These are phyloP conservation scores for Endocladia muricata DNA, from an alignment of 31 red algal genomes.

Conservation along the genomic window DNA sequence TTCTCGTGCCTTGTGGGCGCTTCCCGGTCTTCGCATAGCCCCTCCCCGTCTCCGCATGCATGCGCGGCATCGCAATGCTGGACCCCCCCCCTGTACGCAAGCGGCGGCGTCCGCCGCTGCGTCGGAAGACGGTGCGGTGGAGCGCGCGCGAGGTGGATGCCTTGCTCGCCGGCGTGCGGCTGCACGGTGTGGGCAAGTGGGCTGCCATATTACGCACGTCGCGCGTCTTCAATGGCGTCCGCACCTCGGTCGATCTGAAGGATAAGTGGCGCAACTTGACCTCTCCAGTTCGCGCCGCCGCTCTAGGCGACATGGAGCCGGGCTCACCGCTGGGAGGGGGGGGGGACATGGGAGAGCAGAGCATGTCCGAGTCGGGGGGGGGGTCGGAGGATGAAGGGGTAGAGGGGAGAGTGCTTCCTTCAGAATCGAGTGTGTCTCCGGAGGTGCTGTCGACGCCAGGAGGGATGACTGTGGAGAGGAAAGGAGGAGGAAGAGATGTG, in stretches of 20 bases:
- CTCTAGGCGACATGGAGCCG: conserved; percentile 21
- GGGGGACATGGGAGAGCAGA: not conserved
- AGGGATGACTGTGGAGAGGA: too few species aligned
- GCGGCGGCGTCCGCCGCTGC: conserved; percentile 22
- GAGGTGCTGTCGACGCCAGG: conserved; percentile 3
- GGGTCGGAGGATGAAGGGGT: not conserved
- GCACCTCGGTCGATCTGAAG: conserved; percentile 61
- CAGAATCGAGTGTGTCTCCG: conserved; percentile 17
- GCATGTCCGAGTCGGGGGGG: not conserved
- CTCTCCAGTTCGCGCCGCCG: conserved; percentile 40
- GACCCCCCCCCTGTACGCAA: conserved; percentile 43
- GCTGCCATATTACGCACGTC: conserved; percentile 46
- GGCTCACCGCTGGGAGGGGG: not conserved
- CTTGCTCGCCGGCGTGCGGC: conserved; percentile 47
- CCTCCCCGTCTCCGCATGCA: too few species aligned
- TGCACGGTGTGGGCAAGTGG: conserved; percentile 55
- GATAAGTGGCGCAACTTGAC: conserved; percentile 68
- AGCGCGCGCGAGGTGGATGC: conserved; percentile 47
- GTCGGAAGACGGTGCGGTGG: conserved; percentile 63
- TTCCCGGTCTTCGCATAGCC: too few species aligned
- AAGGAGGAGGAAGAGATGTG: too few species aligned
- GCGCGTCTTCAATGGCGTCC: conserved; percentile 49
- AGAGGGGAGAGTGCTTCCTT: not conserved
- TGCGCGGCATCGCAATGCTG: too few species aligned
- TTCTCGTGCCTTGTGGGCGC: too few species aligned